phyloP scores from a whole-genome alignment of 2,329 filamentous ascomycete genomes.

The Scedosporium dehoogii region DNA sequence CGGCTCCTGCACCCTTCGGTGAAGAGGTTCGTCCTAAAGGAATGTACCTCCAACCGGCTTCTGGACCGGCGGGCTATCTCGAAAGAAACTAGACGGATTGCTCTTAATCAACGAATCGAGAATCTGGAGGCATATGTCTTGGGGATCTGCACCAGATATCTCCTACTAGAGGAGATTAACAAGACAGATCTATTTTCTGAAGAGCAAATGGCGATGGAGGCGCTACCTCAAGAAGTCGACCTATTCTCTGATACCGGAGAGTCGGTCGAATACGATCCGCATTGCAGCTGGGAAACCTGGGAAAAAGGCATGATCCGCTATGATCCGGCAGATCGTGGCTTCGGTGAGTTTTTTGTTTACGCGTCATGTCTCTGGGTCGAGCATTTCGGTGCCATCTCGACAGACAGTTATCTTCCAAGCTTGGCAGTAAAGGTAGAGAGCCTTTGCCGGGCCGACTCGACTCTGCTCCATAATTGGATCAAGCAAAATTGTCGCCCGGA shows the following conservation, averaged over 20 bases:
- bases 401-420: conserved; percentile 10
- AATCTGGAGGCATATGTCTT: conserved; percentile 15
- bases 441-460: conserved; percentile 17
- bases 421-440: conserved; percentile 12
- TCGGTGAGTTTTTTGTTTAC: conserved; percentile 21
- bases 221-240: background rate
- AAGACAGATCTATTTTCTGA: conserved; percentile 17
- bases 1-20: conserved; percentile 12
- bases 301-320: conserved; percentile 19
- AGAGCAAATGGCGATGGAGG: conserved; percentile 10
- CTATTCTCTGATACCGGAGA: conserved; percentile 15
- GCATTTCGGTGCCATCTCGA: conserved; percentile 16
- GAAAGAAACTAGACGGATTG: too few relatives aligned
- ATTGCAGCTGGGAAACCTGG: conserved; percentile 19
- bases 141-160: conserved; percentile 18
- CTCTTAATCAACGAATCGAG: conserved; percentile 4
- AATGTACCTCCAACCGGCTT: conserved; percentile 10
- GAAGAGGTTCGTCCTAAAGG: conserved; percentile 9
- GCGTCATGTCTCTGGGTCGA: conserved; percentile 24
- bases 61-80: background rate
- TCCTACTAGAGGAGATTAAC: conserved; percentile 18
- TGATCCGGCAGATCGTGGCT: conserved; percentile 14
- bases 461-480: conserved; percentile 20
- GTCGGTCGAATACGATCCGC: conserved; percentile 11
- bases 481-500: conserved; percentile 20